Evolutionary conservation across 1,284 basidiomycete species (phyloP).

Genomic region (Coniferiporia weirii): DNA sequence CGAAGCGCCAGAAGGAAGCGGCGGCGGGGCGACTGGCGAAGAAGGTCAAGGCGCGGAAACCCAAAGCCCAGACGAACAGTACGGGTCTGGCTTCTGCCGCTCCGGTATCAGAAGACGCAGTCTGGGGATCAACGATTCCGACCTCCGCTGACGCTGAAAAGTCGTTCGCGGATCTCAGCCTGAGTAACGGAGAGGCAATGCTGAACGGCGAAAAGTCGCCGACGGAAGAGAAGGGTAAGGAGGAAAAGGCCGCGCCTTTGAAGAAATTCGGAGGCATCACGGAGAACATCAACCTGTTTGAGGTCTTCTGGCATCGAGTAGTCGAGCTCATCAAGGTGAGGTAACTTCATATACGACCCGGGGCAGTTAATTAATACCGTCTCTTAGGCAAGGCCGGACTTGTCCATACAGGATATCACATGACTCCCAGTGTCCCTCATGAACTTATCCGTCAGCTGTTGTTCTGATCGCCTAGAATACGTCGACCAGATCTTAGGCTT

Average conservation of each 20-base stretch:
- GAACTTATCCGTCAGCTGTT: constrained; percentile 90
- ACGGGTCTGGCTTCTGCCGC: constrained; percentile 21
- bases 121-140: constrained; percentile 19
- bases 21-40: constrained; percentile 82
- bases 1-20: constrained; percentile 85
- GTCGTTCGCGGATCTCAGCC: constrained; percentile 23
- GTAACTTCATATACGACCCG: not conserved
- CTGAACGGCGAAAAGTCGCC: constrained; percentile 29
- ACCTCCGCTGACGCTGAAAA: constrained; percentile 30
- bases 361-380: too few species aligned
- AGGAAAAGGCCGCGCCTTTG: constrained; percentile 33
- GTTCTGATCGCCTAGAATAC: constrained; percentile 91
- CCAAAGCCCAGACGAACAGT: constrained; percentile 49
- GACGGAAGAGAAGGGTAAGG: constrained; percentile 43
- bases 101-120: constrained; percentile 18
- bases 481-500: constrained; percentile 91
- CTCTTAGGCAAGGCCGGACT: constrained; percentile 86
- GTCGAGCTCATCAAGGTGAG: constrained; percentile 90
- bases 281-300: constrained; percentile 87
- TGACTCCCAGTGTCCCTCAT: constrained; percentile 90
- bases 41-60: constrained; percentile 73
- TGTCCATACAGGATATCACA: constrained; percentile 93
- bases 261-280: constrained; percentile 90
- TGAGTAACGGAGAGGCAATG: constrained; percentile 24
- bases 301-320: constrained; percentile 98